Percentiles rank a stretch among this genome's conserved stretches.
Evolutionary conservation across 345 rosid species (phyloP).

Genomic region (Citrus reticulata): DNA sequence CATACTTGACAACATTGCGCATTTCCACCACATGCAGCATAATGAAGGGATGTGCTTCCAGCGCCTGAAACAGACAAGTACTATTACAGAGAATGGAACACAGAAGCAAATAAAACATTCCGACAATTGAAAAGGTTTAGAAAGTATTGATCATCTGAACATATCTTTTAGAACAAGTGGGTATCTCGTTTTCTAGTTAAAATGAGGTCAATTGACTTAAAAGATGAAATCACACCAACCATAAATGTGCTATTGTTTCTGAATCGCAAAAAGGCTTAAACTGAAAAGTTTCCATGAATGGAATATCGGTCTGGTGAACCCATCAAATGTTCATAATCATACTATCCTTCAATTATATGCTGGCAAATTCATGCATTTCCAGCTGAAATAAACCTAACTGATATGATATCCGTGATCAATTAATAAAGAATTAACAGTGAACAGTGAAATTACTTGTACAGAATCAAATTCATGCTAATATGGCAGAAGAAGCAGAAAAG

Average conservation of each 20-base stretch:
- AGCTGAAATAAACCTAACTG: background rate
- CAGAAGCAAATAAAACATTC: background rate
- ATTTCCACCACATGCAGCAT: conserved; percentile 99
- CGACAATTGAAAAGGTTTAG: background rate
- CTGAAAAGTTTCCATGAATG: background rate
- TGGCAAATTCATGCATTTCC: background rate
- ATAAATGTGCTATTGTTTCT: background rate
- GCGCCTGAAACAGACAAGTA: conserved; percentile 51
- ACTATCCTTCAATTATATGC: background rate
- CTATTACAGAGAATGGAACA: background rate
- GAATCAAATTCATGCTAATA: background rate
- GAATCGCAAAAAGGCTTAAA: background rate
- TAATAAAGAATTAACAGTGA: background rate
- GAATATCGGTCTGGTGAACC: background rate
- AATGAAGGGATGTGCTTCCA: conserved; percentile 91
- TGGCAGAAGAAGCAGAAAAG: background rate
- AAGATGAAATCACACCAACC: background rate
- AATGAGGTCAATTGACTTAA: background rate
- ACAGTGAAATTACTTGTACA: background rate
- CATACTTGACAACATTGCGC: conserved; percentile 85
- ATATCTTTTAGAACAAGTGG: background rate
- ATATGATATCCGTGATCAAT: background rate
- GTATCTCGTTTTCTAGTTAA: background rate
- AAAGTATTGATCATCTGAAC: background rate
- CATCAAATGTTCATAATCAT: background rate